phyloP scores from a whole-genome alignment of 345 rosid species.

The Eucalyptus tenuipes region DNA sequence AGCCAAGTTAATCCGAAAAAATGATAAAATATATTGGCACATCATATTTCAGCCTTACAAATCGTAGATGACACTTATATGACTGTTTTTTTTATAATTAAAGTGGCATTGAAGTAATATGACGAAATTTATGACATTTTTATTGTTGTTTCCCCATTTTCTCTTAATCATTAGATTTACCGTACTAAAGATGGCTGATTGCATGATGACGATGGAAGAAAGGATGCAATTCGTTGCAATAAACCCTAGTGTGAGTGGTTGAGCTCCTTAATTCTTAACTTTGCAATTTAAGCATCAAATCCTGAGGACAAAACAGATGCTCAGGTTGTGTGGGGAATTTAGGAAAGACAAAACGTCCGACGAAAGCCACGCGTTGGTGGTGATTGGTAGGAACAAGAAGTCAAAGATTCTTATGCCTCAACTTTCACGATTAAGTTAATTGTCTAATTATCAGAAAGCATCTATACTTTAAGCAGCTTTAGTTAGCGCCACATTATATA shows the following conservation, averaged over 20 bases:
- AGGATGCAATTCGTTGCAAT: background rate
- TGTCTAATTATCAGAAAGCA: background rate
- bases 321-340: background rate
- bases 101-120: background rate
- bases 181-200: background rate
- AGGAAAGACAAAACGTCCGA: background rate
- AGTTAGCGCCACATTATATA: background rate
- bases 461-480: background rate
- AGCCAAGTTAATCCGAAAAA: background rate
- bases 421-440: background rate
- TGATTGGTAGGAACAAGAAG: background rate
- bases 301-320: background rate
- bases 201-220: background rate
- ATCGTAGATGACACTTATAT: background rate
- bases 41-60: background rate
- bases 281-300: background rate
- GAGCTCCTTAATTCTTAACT: background rate
- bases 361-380: background rate
- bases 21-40: background rate
- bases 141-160: background rate
- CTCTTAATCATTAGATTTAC: background rate
- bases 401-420: background rate
- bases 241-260: background rate
- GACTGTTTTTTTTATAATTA: background rate
- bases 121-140: background rate